These are phyloP conservation scores for Aspergillus homomorphus DNA, from an alignment of 495 filamentous ascomycete genomes.

Conservation along the genomic window DNA sequence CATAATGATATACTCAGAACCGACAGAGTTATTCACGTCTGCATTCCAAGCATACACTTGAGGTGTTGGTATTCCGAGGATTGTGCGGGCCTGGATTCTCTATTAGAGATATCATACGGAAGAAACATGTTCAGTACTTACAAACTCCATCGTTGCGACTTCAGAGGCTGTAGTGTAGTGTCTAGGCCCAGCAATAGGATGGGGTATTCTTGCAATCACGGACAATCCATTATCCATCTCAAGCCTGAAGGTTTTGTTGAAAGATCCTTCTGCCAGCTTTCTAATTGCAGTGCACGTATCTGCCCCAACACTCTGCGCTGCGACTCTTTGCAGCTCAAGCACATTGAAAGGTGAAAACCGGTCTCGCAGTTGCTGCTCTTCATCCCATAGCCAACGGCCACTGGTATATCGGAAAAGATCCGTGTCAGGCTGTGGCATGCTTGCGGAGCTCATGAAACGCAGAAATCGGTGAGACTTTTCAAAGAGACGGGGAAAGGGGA, in stretches of 20 bases:
- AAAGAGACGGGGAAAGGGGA: not conserved
- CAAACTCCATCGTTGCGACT: conserved; percentile 41
- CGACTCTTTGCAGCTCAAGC: conserved; percentile 23
- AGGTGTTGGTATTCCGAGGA: conserved; percentile 31
- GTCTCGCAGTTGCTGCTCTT: conserved; percentile 24
- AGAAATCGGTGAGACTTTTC: not conserved
- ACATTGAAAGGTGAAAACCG: conserved; percentile 28
- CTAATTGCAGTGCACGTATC: conserved; percentile 20
- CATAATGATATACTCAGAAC: conserved; percentile 45
- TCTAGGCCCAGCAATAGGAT: conserved; percentile 29
- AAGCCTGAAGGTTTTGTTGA: conserved; percentile 40
- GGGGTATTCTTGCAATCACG: conserved; percentile 37
- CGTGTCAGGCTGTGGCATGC: conserved; percentile 1
- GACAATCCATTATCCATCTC: conserved; percentile 29
- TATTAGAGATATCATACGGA: conserved; percentile 5
- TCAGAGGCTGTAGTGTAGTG: conserved; percentile 30
- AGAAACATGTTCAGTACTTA: conserved; percentile 13
- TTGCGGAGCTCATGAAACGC: not conserved
- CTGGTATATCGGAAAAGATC: conserved; percentile 32
- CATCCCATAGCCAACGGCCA: conserved; percentile 31
- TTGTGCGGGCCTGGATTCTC: conserved; percentile 13
- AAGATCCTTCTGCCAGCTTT: conserved; percentile 37
- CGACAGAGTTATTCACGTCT: conserved; percentile 25
- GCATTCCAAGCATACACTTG: conserved; percentile 39
- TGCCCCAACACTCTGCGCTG: conserved; percentile 15